Base-by-base conservation (phyloP, 2,329 filamentous ascomycete genomes). In the Stagonosporopsis vannaccii region DNA sequence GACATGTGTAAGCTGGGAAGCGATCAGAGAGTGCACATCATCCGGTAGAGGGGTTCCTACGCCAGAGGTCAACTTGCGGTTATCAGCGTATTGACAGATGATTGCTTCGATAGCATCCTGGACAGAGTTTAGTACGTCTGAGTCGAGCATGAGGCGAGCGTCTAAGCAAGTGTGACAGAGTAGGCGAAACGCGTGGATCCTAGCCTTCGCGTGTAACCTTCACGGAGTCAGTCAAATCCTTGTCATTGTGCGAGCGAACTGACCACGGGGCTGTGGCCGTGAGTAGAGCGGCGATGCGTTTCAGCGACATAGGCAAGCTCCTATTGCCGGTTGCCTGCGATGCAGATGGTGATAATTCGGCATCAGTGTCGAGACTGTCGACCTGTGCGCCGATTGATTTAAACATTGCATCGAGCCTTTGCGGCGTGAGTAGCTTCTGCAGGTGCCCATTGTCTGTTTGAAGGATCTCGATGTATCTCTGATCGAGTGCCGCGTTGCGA, bases 381-480 rank as follows among this genome's bases (percentile, higher is more conserved):
- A 63, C 33, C 3, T 60, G 53, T 36, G 85, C 87, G 3, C 88
- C 88, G 6, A 92, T 69, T 15, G 76, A 76, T 46, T 74, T 73
- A 59, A 93, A 89, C 11, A 91, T 74, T 6, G 77, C 70, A 46
- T 84, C 67, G 11, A 84, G 69, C 44, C 75, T 69, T 25, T 65
- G 48, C 9, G 69, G 67, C 64, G 49, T 87, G 61, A 67, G 76
- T 62, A 70, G 62, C 23, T 61, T 64, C 20, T 78, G 54, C n/a
- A 74, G 72, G 40, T 75, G 59, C 12, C 60, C 43, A 13, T 63
- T 52, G 37, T 67, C 56, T 46, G 69, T 71, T 40, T 66, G 60
- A 11, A 77, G 59, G 20, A 76, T 60, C 13, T 73, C 62, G 1
- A 74, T 52, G 48, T 75, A 77, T 28, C 72, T 76, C 39, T 67